Percentiles rank a stretch among this genome's conserved stretches.
phyloP scores from a whole-genome alignment of 176 grass and related monocot genomes.

The barley (Hordeum vulgare) region MorexV3_pseudomolecules_assembly NC_058518.1:511623925-511624424 shows the following conservation, averaged over 20 bases:
- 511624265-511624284: background rate
- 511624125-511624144: slow-evolving; percentile 64
- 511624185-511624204: slow-evolving; percentile 57
- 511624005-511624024: slow-evolving; percentile 46
- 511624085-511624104: slow-evolving; percentile 77
- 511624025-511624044: slow-evolving; percentile 28
- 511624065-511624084: slow-evolving; percentile 65
- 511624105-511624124: slow-evolving; percentile 63
- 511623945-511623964: background rate
- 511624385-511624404: background rate
- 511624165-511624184: slow-evolving; percentile 44
- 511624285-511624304: background rate
- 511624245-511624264: background rate
- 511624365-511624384: background rate
- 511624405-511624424: background rate
- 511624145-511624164: slow-evolving; percentile 27
- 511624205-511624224: slow-evolving; percentile 22
- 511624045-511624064: slow-evolving; percentile 60
- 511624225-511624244: background rate
- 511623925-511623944: slow-evolving; percentile 49
- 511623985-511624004: background rate
- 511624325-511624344: background rate
- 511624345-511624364: background rate
- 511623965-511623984: slow-evolving; percentile 7
- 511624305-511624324: too few species aligned